phyloP scores from a whole-genome alignment of 164 flowering plant species.

The Magnolia officinalis region DNA sequence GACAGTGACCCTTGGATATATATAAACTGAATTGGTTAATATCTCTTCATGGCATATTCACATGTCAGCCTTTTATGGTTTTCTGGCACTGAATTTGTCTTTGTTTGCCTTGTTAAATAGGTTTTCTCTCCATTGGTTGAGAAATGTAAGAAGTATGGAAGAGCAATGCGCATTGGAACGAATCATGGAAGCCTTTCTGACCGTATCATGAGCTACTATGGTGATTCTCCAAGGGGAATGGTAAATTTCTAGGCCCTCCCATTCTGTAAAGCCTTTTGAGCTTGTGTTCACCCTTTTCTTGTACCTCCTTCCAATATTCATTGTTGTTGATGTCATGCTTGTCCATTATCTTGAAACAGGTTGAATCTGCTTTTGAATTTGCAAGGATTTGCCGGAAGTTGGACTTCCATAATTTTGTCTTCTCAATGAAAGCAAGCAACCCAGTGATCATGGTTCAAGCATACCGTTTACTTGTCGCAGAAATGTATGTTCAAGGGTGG shows the following conservation, averaged over 20 bases:
- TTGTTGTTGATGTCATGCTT: constrained; percentile 1
- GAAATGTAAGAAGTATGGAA: constrained; percentile 94
- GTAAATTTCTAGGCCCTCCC: constrained; percentile 26
- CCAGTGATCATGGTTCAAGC: constrained; percentile 98
- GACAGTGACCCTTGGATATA: too few relatives aligned
- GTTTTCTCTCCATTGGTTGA: constrained; percentile 92
- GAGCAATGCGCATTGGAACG: constrained; percentile 98
- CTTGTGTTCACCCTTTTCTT: not conserved
- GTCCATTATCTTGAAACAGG: constrained; percentile 42
- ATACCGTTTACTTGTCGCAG: constrained; percentile 88
- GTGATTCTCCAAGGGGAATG: constrained; percentile 99
- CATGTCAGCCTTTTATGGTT: not conserved
- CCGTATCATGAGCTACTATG: constrained; percentile 98
- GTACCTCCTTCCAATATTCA: not conserved
- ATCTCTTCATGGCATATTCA: not conserved
- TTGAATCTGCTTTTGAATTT: constrained; percentile 98
- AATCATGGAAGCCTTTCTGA: constrained; percentile 99
- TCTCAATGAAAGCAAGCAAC: constrained; percentile 99
- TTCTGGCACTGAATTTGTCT: not conserved
- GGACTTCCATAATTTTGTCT: constrained; percentile 91
- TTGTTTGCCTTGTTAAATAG: constrained; percentile 27
- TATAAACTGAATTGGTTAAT: not conserved
- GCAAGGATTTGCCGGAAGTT: constrained; percentile 91
- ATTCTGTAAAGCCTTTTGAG: constrained; percentile 5
- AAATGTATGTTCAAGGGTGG: constrained; percentile 97